These are phyloP conservation scores for Rutidosis leptorrhynchoides DNA, from an alignment of 129 eudicot species.

Conservation along the genomic window DNA sequence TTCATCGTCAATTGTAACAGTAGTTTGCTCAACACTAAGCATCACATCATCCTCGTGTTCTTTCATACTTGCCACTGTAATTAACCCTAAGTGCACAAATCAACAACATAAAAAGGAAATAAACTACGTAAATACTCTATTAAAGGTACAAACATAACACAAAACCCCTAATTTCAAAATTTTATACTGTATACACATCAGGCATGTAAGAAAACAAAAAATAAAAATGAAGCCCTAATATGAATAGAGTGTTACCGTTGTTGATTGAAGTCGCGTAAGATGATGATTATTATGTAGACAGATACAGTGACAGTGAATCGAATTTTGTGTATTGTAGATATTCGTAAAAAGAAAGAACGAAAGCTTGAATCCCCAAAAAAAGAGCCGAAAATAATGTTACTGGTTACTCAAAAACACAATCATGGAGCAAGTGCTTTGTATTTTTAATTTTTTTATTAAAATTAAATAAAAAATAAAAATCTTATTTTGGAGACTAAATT, in stretches of 20 bases:
- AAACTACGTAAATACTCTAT: constrained; percentile 3
- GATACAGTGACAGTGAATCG: not conserved
- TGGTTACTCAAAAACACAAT: not conserved
- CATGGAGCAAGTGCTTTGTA: not conserved
- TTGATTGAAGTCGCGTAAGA: not conserved
- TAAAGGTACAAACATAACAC: not conserved
- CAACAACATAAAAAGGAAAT: not conserved
- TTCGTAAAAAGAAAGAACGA: not conserved
- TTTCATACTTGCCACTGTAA: constrained; percentile 42
- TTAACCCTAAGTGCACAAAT: constrained; percentile 24
- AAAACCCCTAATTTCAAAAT: constrained; percentile 16
- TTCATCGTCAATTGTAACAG: not conserved
- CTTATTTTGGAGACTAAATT: not conserved
- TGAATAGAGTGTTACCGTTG: not conserved
- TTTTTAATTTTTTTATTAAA: too few species aligned
- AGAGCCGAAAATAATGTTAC: not conserved
- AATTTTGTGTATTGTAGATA: not conserved
- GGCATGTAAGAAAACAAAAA: not conserved
- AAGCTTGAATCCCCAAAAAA: not conserved
- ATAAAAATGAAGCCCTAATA: not conserved
- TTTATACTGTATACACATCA: not conserved
- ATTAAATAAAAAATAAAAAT: too few species aligned
- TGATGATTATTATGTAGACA: not conserved
- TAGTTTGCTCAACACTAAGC: constrained; percentile 21
- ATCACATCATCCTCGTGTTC: constrained; percentile 49